Evolutionary conservation across 2,329 filamentous ascomycete species (phyloP).

Genomic region (Colletotrichum sp.): DNA sequence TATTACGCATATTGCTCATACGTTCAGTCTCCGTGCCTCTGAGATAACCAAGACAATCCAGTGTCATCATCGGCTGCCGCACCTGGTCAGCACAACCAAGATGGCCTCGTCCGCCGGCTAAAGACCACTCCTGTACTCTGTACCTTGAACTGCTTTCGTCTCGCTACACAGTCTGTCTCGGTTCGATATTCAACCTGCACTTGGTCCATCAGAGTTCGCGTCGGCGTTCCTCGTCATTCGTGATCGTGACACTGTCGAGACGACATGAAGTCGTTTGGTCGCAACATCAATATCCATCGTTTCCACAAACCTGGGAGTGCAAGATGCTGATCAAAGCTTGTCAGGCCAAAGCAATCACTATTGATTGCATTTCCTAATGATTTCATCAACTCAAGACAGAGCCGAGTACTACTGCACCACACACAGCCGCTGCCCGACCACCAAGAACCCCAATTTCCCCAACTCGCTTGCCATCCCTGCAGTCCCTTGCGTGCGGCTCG

Average conservation of each 20-base stretch:
- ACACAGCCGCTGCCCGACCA: background rate
- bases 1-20: fast-evolving
- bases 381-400: background rate
- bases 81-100: background rate
- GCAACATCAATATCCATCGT: background rate
- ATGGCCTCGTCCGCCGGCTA: background rate
- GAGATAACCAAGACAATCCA: background rate
- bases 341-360: background rate
- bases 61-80: background rate
- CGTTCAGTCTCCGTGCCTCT: background rate
- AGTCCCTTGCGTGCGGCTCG: constrained; percentile 13
- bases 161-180: background rate
- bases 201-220: background rate
- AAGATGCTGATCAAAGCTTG: background rate
- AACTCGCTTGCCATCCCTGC: background rate
- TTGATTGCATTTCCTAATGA: background rate
- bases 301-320: background rate
- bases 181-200: background rate
- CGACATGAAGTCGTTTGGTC: background rate
- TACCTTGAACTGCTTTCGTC: background rate
- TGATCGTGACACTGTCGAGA: background rate
- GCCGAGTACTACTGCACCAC: background rate
- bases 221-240: background rate
- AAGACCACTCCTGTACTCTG: background rate
- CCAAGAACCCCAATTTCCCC: background rate